Conservation (phyloP, 2,329 filamentous ascomycete species). For the Calonectria pauciramosa region DNA sequence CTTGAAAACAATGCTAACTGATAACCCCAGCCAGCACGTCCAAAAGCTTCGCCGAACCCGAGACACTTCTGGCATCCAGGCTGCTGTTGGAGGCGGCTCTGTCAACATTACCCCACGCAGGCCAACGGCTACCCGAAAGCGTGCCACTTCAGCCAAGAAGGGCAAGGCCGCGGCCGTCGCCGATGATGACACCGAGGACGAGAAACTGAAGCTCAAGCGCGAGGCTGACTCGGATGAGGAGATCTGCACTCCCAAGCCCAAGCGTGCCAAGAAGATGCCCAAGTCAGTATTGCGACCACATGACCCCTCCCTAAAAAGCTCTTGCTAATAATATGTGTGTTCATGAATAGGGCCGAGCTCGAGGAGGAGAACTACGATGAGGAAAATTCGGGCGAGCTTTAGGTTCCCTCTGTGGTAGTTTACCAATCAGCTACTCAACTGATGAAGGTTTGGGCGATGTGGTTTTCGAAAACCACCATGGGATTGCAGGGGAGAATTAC, state of each 20-base stretch:
- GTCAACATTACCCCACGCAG: constrained; percentile 43
- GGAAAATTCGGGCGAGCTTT: constrained; percentile 21
- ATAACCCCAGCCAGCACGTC: constrained; percentile 58
- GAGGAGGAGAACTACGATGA: constrained; percentile 23
- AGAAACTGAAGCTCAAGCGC: constrained; percentile 45
- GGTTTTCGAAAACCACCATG: not conserved
- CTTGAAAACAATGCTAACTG: constrained; percentile 28
- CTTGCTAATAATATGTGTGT: constrained; percentile 27
- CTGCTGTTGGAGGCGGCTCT: constrained; percentile 30
- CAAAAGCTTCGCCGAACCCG: constrained; percentile 58
- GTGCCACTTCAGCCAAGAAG: constrained; percentile 46
- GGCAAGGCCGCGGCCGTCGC: constrained; percentile 29
- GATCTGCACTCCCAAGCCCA: constrained; percentile 33
- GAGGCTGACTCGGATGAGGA: constrained; percentile 36
- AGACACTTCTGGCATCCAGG: constrained; percentile 45
- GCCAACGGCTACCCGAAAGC: constrained; percentile 47
- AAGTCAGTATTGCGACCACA: constrained; percentile 31
- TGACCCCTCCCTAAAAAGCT: accelerated
- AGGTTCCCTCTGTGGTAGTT: not conserved
- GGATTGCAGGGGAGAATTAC: not conserved
- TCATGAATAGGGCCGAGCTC: constrained; percentile 29
- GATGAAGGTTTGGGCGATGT: too few relatives aligned
- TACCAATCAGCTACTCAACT: not conserved
- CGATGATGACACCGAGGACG: constrained; percentile 43
- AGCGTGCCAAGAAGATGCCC: constrained; percentile 41